These are phyloP conservation scores for Crithidia fasciculata DNA, from an alignment of 208 protist genomes.

Conservation along the genomic window DNA sequence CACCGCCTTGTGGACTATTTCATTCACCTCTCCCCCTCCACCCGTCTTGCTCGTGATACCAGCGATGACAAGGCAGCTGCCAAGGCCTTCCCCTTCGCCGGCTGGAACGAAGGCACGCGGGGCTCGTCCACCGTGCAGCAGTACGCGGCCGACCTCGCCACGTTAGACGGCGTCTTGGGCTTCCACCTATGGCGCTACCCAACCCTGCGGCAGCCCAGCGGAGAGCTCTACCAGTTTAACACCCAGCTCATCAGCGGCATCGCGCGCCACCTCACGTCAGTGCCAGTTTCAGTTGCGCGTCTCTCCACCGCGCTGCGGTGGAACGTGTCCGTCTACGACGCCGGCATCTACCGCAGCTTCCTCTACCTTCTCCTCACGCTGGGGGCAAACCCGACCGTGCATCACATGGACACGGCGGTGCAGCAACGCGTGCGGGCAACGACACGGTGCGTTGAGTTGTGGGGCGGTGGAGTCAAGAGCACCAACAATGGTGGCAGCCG, in stretches of 20 bases:
- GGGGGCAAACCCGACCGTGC: conserved; percentile 40
- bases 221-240: conserved; percentile 16
- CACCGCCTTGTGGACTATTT: conserved; percentile 17
- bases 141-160: conserved; percentile 5
- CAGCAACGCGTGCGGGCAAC: conserved; percentile 31
- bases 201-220: conserved; percentile 9
- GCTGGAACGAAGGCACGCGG: conserved; percentile 31
- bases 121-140: conserved; percentile 5
- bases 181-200: conserved; percentile 1
- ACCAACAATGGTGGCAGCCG: neutral
- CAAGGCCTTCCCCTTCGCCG: conserved; percentile 18
- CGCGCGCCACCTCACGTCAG: conserved; percentile 29
- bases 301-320: conserved; percentile 55
- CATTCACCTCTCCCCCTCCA: neutral
- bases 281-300: conserved; percentile 55
- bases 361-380: conserved; percentile 53
- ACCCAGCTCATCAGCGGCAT: conserved; percentile 15
- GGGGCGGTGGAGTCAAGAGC: conserved; percentile 7
- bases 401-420: conserved; percentile 30
- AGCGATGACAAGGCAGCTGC: conserved; percentile 4
- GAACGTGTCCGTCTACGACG: conserved; percentile 40
- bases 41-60: too few species aligned
- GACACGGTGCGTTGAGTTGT: conserved; percentile 1
- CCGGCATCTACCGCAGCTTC: conserved; percentile 49
- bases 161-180: neutral